These are phyloP conservation scores for Stephania cephalantha DNA, from an alignment of 164 flowering plant species.

Conservation along the genomic window DNA sequence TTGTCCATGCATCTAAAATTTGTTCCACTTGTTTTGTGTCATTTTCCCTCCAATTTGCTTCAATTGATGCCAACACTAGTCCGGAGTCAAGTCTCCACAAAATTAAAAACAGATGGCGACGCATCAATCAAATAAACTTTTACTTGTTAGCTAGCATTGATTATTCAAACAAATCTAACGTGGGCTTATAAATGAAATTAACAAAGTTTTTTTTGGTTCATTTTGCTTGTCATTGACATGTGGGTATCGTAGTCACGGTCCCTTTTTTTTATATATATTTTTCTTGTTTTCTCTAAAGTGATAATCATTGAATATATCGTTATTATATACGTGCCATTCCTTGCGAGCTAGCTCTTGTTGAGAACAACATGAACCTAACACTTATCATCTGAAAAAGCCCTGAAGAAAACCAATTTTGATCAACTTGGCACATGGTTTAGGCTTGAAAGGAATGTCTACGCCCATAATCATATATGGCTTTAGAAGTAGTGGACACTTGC, in stretches of 20 bases:
- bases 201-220: no score
- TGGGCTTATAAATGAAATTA: no score
- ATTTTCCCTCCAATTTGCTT: neutral
- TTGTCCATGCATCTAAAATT: neutral
- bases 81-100: neutral
- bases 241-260: neutral
- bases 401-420: neutral
- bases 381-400: neutral
- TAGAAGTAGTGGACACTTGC: neutral
- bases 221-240: neutral
- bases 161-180: no score
- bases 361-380: neutral
- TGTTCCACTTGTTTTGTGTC: neutral
- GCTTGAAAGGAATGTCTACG: neutral
- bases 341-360: neutral
- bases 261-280: neutral
- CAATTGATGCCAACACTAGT: neutral
- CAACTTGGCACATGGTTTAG: slow-evolving; percentile 2
- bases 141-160: no score
- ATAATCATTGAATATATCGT: neutral
- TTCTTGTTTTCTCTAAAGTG: neutral
- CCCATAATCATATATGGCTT: neutral
- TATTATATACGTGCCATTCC: no score
- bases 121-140: no score
- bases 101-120: no score